Evolutionary conservation across 768 basidiomycete species (phyloP).

Genomic region (Leucosporidium scottii): DNA sequence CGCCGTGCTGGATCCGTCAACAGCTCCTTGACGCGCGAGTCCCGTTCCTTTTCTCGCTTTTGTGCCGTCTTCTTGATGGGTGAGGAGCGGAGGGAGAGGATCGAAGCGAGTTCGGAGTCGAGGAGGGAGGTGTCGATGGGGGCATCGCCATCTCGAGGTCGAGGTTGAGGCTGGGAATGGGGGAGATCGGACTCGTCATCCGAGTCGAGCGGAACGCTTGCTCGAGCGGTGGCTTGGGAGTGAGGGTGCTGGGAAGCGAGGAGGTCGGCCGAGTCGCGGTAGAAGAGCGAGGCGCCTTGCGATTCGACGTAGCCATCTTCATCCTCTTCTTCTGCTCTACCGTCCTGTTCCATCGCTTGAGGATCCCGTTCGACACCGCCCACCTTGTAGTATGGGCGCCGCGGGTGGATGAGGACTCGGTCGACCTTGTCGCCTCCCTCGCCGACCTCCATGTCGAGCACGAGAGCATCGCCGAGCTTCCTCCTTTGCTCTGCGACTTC

Average conservation of each 20-base stretch:
- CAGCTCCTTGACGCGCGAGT: conserved; percentile 6
- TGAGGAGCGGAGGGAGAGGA: conserved; percentile 23
- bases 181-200: no score
- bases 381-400: background rate
- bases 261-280: conserved; percentile 1
- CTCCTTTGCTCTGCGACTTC: background rate
- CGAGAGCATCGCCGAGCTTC: background rate
- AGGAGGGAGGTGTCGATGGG: background rate
- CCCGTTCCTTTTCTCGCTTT: conserved; percentile 15
- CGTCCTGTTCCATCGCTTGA: no score
- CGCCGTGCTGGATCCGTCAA: conserved; percentile 4
- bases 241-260: background rate
- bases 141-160: background rate
- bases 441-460: background rate
- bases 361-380: background rate
- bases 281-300: background rate
- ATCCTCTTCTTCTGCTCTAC: background rate
- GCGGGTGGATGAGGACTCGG: conserved; percentile 8
- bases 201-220: background rate
- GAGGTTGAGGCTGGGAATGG: no score
- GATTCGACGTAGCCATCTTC: background rate
- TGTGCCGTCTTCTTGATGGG: conserved; percentile 6
- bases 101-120: conserved; percentile 20
- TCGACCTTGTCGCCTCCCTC: background rate
- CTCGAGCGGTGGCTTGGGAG: background rate